Evolutionary conservation across 805 yeast genomes (phyloP).

Genomic region (Cyberlindnera lachancei): DNA sequence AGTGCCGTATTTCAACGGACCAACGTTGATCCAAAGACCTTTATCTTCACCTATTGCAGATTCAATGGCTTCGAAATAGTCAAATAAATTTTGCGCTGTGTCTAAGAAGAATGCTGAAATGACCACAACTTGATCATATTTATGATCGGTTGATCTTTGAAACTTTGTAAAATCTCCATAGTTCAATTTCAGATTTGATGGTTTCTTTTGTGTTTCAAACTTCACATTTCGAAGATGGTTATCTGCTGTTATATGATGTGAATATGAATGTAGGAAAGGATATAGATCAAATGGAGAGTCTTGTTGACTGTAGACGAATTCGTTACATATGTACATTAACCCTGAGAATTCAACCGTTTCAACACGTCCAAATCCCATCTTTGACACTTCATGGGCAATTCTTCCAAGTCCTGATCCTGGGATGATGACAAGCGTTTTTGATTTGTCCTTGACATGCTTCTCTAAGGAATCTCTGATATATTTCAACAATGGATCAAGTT

Average conservation of each 20-base stretch:
- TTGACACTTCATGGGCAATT: conserved; percentile 55
- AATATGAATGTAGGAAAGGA: conserved; percentile 60
- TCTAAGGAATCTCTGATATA: conserved; percentile 43
- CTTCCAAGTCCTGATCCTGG: conserved; percentile 91
- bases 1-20: conserved; percentile 90
- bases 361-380: conserved; percentile 38
- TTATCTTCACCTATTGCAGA: conserved; percentile 33
- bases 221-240: conserved; percentile 44
- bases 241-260: conserved; percentile 45
- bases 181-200: conserved; percentile 39
- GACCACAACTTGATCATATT: conserved; percentile 42
- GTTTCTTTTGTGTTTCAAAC: conserved; percentile 29
- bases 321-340: conserved; percentile 65
- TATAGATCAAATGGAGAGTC: conserved; percentile 17
- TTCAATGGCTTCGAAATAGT: conserved; percentile 62
- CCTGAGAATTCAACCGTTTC: conserved; percentile 73
- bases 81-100: conserved; percentile 82
- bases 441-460: conserved; percentile 22
- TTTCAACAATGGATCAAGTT: conserved; percentile 43
- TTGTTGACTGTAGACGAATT: conserved; percentile 39
- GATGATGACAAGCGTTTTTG: conserved; percentile 47
- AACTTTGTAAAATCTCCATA: conserved; percentile 63
- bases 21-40: conserved; percentile 81
- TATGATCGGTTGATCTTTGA: conserved; percentile 22
- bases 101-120: conserved; percentile 78